Percentiles rank a stretch among this genome's conserved stretches.
phyloP scores from a whole-genome alignment of 164 flowering plant genomes.

The Warburgia ugandensis region DNA sequence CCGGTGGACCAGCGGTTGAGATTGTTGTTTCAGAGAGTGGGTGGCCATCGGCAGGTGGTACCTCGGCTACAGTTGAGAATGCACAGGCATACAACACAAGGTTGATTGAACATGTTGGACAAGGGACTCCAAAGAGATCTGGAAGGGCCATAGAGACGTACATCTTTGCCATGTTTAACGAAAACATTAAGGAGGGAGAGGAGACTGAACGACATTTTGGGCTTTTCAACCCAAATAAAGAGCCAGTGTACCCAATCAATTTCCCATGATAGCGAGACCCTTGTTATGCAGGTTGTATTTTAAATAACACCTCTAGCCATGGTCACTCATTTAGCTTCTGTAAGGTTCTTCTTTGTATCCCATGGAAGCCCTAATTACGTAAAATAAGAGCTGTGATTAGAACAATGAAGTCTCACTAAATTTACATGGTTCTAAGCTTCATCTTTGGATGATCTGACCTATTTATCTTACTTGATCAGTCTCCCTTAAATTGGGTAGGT shows the following conservation, averaged over 20 bases:
- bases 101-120: conserved; percentile 1
- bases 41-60: conserved; percentile 8
- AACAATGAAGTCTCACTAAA: too few species aligned
- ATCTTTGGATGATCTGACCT: too few species aligned
- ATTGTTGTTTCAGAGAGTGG: too few species aligned
- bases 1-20: neutral
- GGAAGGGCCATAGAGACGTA: conserved; percentile 4
- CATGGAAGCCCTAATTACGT: too few species aligned
- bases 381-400: too few species aligned
- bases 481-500: neutral
- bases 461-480: too few species aligned
- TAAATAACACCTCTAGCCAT: too few species aligned
- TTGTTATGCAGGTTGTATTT: too few species aligned
- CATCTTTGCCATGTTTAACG: conserved; percentile 9
- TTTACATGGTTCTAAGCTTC: too few species aligned
- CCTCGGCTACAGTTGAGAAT: neutral
- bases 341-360: too few species aligned
- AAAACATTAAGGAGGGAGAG: neutral
- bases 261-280: neutral
- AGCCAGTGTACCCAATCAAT: neutral
- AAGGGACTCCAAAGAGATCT: too few species aligned
- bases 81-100: conserved; percentile 6
- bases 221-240: conserved; percentile 2
- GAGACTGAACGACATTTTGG: conserved; percentile 2
- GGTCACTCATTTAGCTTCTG: too few species aligned